Base-by-base conservation (phyloP, 257 asterid species). In the Solanum raphanifolium region DNA sequence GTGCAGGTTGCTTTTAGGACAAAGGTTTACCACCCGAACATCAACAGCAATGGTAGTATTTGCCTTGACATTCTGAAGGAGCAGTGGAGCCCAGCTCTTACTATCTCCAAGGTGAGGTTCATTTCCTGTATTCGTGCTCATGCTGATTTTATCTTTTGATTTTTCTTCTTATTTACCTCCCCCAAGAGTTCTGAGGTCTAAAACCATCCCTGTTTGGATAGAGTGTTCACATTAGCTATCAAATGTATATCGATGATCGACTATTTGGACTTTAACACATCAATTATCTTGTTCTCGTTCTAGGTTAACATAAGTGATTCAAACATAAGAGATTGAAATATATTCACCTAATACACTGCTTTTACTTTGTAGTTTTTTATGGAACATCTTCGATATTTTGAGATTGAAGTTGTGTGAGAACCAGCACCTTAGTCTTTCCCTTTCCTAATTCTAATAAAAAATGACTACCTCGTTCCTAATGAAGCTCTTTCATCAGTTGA, bases 11-110 rank as follows among this genome's bases (percentile, higher is more conserved):
- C 92, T 74, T 91, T 91, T 85, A 87, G 89, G 90, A 91, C 93
- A 31, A 91, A 91, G 88, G 93, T 91, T 83, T 91, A 85, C 78
- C 93, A 91, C 81, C 93, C 93, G 2, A 91, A 91, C 71, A 88
- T 91, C 72, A 91, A 91, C 90, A 91, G 92, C 81, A 88, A 90
- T 35, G 93, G 93, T 25, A 91, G 92, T 84, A 91, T 91, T 87
- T 90, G 92, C 88, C 93, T 91, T 52, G 93, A 91, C 75, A 88
- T 90, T 82, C 83, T 91, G 86, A 90, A 91, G 89, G 93, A 91
- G 55, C 93, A 91, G 79, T 91, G 93, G 93, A 91, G 93, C 88
- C 93, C 93, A 76, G 93, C 92, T 41, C 92, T 91, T 73, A 91
- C 93, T 15, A 90, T 91, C 83, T 91, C 93, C 69, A 88, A 86